Evolutionary conservation across 1,284 basidiomycete species (phyloP).

Genomic region (Prillingera fragicola): DNA sequence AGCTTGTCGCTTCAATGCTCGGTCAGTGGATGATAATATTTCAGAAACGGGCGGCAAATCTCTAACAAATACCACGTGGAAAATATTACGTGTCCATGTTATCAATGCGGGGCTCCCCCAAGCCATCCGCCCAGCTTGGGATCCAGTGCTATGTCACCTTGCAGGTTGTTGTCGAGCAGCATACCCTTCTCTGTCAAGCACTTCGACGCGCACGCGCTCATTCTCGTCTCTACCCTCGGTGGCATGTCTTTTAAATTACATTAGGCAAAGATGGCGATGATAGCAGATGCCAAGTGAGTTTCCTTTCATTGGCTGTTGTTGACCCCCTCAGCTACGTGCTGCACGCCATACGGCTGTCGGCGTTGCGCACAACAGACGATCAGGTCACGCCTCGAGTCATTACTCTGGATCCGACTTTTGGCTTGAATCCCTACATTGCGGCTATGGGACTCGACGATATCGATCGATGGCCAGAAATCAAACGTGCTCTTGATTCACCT

Average conservation of each 20-base stretch:
- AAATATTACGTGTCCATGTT: slow-evolving; percentile 6
- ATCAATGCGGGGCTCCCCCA: slow-evolving; percentile 6
- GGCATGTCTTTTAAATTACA: not conserved
- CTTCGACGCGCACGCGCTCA: too few relatives aligned
- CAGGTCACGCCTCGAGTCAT: slow-evolving; percentile 73
- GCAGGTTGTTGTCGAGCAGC: too few relatives aligned
- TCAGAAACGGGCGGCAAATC: slow-evolving; percentile 1
- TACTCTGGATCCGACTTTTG: slow-evolving; percentile 58
- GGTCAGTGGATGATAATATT: not conserved
- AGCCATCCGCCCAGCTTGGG: too few relatives aligned
- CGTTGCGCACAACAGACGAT: slow-evolving; percentile 81
- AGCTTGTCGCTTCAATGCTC: not conserved
- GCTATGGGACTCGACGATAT: slow-evolving; percentile 70
- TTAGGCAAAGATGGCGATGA: slow-evolving; percentile 39
- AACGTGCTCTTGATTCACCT: slow-evolving; percentile 48
- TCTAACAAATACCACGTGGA: too few relatives aligned
- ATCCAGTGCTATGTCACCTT: too few relatives aligned
- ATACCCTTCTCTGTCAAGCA: too few relatives aligned
- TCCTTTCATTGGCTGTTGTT: not conserved
- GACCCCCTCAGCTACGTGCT: slow-evolving; percentile 64
- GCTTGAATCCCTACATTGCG: slow-evolving; percentile 71
- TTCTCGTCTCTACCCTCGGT: too few relatives aligned
- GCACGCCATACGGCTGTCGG: slow-evolving; percentile 74
- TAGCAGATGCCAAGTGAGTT: slow-evolving; percentile 40
- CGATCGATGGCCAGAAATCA: slow-evolving; percentile 76